A percentile compares a stretch with the other conserved stretches of the same genome.
These are phyloP conservation scores for Soucietia sequanensis DNA, from an alignment of 805 yeast species.

Conservation along the genomic window DNA sequence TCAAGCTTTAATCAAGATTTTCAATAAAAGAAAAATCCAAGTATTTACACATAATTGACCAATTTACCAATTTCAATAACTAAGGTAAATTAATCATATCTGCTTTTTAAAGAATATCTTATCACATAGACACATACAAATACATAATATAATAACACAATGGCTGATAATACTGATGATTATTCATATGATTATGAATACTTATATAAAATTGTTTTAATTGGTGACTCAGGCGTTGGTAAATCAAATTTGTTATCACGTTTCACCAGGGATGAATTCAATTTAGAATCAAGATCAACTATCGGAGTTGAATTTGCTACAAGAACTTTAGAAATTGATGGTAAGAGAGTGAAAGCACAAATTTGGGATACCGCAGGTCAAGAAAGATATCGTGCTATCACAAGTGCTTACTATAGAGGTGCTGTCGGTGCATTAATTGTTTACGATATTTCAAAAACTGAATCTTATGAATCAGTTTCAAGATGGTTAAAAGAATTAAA, in stretches of 20 bases:
- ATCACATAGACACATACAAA: too few relatives aligned
- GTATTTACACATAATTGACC: too few relatives aligned
- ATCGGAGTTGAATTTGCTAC: conserved; percentile 99
- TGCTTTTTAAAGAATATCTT: too few relatives aligned
- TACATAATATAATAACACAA: too few relatives aligned
- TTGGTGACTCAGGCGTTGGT: conserved; percentile 98
- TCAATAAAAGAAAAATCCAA: too few relatives aligned
- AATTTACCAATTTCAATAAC: too few relatives aligned
- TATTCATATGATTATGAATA: conserved; percentile 77
- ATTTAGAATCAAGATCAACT: conserved; percentile 89
- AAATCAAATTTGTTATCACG: conserved; percentile 91
- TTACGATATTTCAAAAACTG: conserved; percentile 90
- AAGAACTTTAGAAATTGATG: conserved; percentile 84
- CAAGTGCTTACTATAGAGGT: conserved; percentile 95
- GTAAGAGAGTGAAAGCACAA: conserved; percentile 82
- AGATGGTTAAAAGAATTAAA: conserved; percentile 90
- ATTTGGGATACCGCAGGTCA: conserved; percentile 99
- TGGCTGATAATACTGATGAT: conserved; percentile 45
- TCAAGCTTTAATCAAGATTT: too few relatives aligned
- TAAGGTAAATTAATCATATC: too few relatives aligned
- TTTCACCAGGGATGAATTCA: conserved; percentile 94
- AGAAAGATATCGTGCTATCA: conserved; percentile 96
- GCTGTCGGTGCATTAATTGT: conserved; percentile 97
- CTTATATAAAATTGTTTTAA: conserved; percentile 90
- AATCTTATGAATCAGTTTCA: conserved; percentile 78